These are phyloP conservation scores for Blastocystis sp. DNA, from an alignment of 352 stramenopile genomes.

Conservation along the genomic window DNA sequence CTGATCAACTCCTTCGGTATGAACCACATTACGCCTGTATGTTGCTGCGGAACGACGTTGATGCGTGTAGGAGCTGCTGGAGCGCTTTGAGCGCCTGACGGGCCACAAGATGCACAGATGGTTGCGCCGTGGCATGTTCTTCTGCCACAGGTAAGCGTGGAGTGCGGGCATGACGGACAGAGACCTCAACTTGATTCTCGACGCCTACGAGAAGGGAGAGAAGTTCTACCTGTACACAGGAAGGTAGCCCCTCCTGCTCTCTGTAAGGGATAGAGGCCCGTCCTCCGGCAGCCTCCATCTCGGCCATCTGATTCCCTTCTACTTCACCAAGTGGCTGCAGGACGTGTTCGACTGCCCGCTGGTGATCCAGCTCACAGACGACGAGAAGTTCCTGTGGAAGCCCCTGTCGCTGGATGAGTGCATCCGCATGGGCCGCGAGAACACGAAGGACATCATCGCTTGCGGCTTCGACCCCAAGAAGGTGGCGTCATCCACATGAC, in stretches of 20 bases:
- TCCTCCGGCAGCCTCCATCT: constrained; percentile 95
- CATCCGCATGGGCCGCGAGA: constrained; percentile 91
- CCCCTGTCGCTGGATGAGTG: constrained; percentile 78
- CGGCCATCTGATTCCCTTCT: constrained; percentile 97
- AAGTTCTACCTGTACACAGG: constrained; percentile 99
- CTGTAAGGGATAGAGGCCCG: constrained; percentile 77
- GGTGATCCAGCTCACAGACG: constrained; percentile 99
- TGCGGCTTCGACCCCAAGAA: constrained; percentile 87
- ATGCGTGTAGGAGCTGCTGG: constrained; percentile 81
- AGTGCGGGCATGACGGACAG: background rate
- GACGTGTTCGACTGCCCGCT: constrained; percentile 96
- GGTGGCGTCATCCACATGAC: constrained; percentile 76
- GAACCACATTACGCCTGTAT: constrained; percentile 81
- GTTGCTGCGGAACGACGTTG: background rate
- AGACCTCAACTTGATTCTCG: constrained; percentile 90
- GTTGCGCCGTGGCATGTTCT: constrained; percentile 96
- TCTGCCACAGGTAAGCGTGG: constrained; percentile 85
- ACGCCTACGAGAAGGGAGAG: constrained; percentile 88
- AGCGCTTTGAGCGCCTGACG: constrained; percentile 90
- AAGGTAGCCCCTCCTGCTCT: constrained; percentile 71
- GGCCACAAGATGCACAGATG: constrained; percentile 89
- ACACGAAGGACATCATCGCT: constrained; percentile 99
- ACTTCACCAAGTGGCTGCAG: constrained; percentile 97
- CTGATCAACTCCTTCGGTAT: constrained; percentile 96
- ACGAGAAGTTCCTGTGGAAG: constrained; percentile 99